Conservation (phyloP, 805 yeast genomes). For the Candida takata region DNA sequence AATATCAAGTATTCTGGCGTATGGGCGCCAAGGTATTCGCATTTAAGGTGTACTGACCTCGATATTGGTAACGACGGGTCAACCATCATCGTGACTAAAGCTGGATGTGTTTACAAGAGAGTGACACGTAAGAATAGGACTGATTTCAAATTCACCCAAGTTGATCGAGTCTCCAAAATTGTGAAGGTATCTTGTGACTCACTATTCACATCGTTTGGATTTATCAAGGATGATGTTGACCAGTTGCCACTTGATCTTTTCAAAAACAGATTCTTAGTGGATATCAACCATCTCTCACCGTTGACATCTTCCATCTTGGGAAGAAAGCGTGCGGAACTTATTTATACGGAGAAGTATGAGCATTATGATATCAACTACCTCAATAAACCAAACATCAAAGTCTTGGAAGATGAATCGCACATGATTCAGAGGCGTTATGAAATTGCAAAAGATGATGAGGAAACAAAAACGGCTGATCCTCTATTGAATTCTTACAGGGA, state of each 20-base stretch:
- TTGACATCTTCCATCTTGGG: conserved; percentile 7
- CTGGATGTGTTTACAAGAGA: conserved; percentile 55
- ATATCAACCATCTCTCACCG: conserved; percentile 51
- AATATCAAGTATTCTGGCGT: conserved; percentile 38
- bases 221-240: conserved; percentile 57
- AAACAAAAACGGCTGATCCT: conserved; percentile 10
- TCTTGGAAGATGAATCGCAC: conserved; percentile 9
- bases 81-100: conserved; percentile 54
- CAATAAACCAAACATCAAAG: conserved; percentile 11
- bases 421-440: conserved; percentile 9
- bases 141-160: conserved; percentile 44
- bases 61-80: conserved; percentile 67
- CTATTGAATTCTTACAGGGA: conserved; percentile 8
- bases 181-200: conserved; percentile 61
- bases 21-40: conserved; percentile 60
- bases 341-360: conserved; percentile 6
- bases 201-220: conserved; percentile 56
- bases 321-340: conserved; percentile 17
- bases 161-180: conserved; percentile 50
- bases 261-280: conserved; percentile 40
- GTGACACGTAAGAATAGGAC: conserved; percentile 16
- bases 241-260: conserved; percentile 48
- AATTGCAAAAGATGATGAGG: conserved; percentile 5
- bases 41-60: conserved; percentile 55
- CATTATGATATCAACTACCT: conserved; percentile 13